Percentiles rank a stretch among this genome's conserved stretches.
Evolutionary conservation across 805 yeast genomes (phyloP).

Genomic region (Priceomyces melissophilus): DNA sequence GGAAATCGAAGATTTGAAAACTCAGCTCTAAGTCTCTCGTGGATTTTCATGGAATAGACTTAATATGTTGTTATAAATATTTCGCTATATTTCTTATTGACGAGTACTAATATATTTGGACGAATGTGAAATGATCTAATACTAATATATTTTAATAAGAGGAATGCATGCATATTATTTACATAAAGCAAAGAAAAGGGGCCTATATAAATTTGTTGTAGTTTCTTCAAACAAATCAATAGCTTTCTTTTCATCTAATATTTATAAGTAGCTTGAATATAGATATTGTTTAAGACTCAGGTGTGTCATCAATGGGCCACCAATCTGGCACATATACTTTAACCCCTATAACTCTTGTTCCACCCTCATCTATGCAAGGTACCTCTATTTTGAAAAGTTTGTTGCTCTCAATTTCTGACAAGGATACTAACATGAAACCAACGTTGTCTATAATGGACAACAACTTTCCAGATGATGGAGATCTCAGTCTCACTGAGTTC

Average conservation of each 20-base stretch:
- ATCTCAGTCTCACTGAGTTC: constrained; percentile 28
- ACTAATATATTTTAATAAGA: not conserved
- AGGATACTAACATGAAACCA: constrained; percentile 62
- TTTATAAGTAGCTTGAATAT: not conserved
- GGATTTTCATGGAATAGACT: too few relatives aligned
- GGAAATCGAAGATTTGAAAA: constrained; percentile 23
- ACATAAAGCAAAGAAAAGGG: too few relatives aligned
- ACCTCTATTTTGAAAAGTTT: constrained; percentile 27
- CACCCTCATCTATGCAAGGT: constrained; percentile 16
- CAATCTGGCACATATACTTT: constrained; percentile 63
- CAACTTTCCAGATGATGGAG: constrained; percentile 56
- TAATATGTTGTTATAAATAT: too few relatives aligned
- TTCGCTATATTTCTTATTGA: too few relatives aligned
- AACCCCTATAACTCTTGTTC: constrained; percentile 35
- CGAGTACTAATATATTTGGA: not conserved
- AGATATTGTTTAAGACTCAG: not conserved
- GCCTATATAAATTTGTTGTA: too few relatives aligned
- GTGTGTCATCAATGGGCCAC: constrained; percentile 56
- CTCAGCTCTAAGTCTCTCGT: not conserved
- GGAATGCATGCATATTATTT: not conserved
- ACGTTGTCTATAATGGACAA: constrained; percentile 52
- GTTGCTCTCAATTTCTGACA: constrained; percentile 45
- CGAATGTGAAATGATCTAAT: not conserved
- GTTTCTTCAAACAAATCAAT: too few relatives aligned
- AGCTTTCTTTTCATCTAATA: too few relatives aligned